phyloP scores from a whole-genome alignment of 176 grass and related monocot species.

The Canna indica region DNA sequence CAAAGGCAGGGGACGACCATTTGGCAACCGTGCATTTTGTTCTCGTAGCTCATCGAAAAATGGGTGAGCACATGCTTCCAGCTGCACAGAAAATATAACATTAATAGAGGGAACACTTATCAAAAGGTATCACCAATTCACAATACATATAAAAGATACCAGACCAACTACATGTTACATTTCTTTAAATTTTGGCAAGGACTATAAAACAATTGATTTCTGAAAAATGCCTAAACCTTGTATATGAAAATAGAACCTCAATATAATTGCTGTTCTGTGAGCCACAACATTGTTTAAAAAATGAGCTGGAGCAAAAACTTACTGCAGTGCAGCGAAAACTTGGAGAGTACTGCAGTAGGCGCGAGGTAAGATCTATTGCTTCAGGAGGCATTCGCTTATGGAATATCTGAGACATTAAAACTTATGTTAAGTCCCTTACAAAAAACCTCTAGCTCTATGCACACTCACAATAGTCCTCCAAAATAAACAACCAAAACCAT shows the following conservation, averaged over 20 bases:
- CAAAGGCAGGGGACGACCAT: constrained; percentile 52
- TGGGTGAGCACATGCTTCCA: constrained; percentile 53
- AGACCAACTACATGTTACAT: too few species aligned
- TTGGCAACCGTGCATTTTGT: constrained; percentile 56
- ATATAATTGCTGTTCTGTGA: background rate
- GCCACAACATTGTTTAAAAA: background rate
- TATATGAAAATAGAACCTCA: background rate
- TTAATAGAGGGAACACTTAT: background rate
- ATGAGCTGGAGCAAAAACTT: constrained; percentile 2
- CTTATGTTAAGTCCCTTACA: background rate
- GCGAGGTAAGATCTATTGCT: constrained; percentile 62
- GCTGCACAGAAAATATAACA: constrained; percentile 25
- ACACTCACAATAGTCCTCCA: background rate
- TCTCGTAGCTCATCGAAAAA: constrained; percentile 78
- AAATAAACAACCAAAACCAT: background rate
- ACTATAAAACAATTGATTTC: too few species aligned
- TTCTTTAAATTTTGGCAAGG: too few species aligned
- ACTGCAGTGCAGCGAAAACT: constrained; percentile 68
- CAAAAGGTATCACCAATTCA: too few species aligned
- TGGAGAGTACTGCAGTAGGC: constrained; percentile 67
- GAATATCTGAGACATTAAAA: constrained; percentile 40
- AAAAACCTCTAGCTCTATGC: background rate
- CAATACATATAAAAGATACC: background rate
- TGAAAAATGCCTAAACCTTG: background rate
- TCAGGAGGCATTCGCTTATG: constrained; percentile 72